Conservation (phyloP, 1,139 yeast species). For the Chernovozyma aurita region DNA sequence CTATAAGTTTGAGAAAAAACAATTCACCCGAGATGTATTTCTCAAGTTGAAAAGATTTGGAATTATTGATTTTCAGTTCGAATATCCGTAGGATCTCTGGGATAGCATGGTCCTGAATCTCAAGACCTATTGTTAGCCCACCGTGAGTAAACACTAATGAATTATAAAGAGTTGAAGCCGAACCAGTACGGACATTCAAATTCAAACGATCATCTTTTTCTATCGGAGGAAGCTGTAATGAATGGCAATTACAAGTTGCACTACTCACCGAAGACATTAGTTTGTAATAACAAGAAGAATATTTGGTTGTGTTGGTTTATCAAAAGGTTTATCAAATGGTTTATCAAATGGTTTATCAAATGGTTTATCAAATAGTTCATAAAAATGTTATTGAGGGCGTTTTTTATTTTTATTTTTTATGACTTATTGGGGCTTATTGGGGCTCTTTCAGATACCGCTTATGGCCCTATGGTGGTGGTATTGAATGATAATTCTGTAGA, state of each 20-base stretch:
- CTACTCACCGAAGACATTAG: neutral
- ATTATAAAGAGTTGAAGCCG: conserved; percentile 52
- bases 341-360: too few relatives aligned
- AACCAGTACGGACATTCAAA: conserved; percentile 62
- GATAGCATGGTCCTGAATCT: conserved; percentile 33
- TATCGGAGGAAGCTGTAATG: conserved; percentile 42
- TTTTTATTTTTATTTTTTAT: too few relatives aligned
- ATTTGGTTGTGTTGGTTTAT: neutral
- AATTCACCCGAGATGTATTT: conserved; percentile 54
- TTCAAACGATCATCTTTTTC: conserved; percentile 44
- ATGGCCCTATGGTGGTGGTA: too few relatives aligned
- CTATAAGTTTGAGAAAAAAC: conserved; percentile 53
- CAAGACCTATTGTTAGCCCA: conserved; percentile 61
- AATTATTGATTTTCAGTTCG: conserved; percentile 22
- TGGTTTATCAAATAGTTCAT: too few relatives aligned
- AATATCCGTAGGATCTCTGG: conserved; percentile 25
- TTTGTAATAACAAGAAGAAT: neutral
- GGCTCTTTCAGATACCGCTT: too few relatives aligned
- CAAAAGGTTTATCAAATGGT: too few relatives aligned
- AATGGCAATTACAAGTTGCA: conserved; percentile 45
- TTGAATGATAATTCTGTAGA: too few relatives aligned
- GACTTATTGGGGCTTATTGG: too few relatives aligned
- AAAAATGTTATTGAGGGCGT: too few relatives aligned
- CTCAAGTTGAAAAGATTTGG: conserved; percentile 26
- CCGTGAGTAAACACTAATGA: conserved; percentile 62